A percentile compares a stretch with the other conserved stretches of the same genome.
Conservation (phyloP, 352 stramenopile genomes). For the Phytopythium sindhum region DNA sequence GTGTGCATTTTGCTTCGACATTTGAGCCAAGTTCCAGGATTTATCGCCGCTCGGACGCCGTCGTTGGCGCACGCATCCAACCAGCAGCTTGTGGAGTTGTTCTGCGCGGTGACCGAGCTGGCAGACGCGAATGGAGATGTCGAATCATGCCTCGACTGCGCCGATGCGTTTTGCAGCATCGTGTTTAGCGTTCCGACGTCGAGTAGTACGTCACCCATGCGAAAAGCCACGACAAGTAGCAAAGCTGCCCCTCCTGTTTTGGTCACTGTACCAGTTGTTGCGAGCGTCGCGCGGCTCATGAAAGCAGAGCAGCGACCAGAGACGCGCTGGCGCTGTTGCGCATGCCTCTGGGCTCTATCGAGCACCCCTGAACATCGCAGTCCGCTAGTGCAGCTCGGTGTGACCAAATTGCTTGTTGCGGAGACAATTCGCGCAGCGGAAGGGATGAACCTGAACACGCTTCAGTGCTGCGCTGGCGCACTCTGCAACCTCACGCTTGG, state of each 20-base stretch:
- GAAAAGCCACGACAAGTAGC: background rate
- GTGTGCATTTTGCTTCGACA: constrained; percentile 60
- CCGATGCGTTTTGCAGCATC: constrained; percentile 58
- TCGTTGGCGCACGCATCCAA: background rate
- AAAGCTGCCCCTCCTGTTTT: constrained; percentile 14
- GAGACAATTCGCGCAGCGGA: constrained; percentile 30
- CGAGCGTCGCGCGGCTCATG: constrained; percentile 38
- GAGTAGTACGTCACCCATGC: background rate
- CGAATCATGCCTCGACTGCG: constrained; percentile 53
- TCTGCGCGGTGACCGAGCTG: constrained; percentile 38
- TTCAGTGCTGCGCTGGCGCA: constrained; percentile 58
- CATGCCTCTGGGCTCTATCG: constrained; percentile 56
- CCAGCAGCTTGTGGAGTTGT: constrained; percentile 32
- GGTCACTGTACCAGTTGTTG: constrained; percentile 28
- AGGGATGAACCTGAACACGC: constrained; percentile 22
- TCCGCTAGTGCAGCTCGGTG: constrained; percentile 44
- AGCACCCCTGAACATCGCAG: constrained; percentile 36
- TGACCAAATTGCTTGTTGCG: constrained; percentile 40
- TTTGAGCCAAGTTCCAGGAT: constrained; percentile 35
- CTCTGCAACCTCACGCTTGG: constrained; percentile 62
- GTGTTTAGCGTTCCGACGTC: constrained; percentile 21
- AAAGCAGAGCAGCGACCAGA: constrained; percentile 31
- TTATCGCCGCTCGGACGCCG: constrained; percentile 7
- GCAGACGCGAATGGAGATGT: constrained; percentile 24
- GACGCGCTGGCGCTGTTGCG: constrained; percentile 57